phyloP scores from a whole-genome alignment of 208 protist genomes.

The Naegleria fowleri region DNA sequence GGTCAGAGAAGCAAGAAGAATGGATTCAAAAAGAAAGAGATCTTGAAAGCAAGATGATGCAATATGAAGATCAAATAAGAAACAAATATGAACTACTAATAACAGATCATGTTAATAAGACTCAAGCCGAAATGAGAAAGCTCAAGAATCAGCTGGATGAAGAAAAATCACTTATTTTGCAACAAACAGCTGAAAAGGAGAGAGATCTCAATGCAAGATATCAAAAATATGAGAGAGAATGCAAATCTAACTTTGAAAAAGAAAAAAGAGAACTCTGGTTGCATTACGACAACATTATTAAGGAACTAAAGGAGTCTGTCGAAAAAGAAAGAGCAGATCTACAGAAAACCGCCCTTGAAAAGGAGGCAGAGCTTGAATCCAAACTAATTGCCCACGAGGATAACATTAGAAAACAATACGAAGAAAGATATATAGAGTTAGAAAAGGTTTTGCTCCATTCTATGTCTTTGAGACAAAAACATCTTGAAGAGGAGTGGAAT shows the following conservation, averaged over 20 bases:
- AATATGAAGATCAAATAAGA: constrained; percentile 17
- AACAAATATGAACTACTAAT: background rate
- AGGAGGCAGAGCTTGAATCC: background rate
- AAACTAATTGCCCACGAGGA: background rate
- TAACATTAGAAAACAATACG: constrained; percentile 10
- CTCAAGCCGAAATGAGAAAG: background rate
- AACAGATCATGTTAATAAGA: background rate
- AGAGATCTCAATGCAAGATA: background rate
- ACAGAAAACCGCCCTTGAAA: background rate
- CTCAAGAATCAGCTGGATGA: background rate
- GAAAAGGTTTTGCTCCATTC: too few relatives aligned
- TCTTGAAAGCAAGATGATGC: background rate
- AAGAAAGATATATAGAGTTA: background rate
- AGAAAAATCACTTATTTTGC: background rate
- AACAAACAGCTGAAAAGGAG: background rate
- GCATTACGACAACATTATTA: background rate
- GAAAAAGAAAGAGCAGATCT: background rate
- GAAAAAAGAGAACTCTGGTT: constrained; percentile 1
- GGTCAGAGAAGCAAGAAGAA: constrained; percentile 11
- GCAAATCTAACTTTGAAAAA: background rate
- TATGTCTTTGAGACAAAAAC: background rate
- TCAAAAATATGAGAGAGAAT: constrained; percentile 18
- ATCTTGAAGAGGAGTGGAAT: background rate
- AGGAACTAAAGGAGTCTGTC: background rate
- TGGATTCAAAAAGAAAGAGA: constrained; percentile 17